Evolutionary conservation across 129 eudicot species (phyloP).

Genomic region (Tagetes erecta): DNA sequence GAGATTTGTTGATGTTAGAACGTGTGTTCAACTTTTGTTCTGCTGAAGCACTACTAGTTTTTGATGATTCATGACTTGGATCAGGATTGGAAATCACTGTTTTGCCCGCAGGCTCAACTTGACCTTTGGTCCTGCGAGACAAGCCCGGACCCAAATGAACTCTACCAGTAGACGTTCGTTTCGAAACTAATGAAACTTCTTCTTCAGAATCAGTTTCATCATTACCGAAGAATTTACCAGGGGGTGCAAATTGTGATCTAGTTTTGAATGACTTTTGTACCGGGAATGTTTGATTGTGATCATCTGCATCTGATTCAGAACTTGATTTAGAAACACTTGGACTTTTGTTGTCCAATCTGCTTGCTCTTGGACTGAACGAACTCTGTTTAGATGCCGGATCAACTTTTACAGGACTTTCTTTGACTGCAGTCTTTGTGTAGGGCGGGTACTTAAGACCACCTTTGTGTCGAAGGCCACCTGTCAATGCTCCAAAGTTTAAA

Average conservation of each 20-base stretch:
- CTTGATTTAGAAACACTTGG: slow-evolving; percentile 18
- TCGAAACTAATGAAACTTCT: slow-evolving; percentile 32
- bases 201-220: slow-evolving; percentile 54
- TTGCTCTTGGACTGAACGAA: slow-evolving; percentile 28
- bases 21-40: slow-evolving; percentile 24
- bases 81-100: slow-evolving; percentile 8
- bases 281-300: slow-evolving; percentile 39
- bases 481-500: slow-evolving; percentile 58
- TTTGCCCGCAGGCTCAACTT: slow-evolving; percentile 26
- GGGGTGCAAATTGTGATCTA: slow-evolving; percentile 41
- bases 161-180: slow-evolving; percentile 29
- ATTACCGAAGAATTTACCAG: slow-evolving; percentile 43
- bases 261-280: slow-evolving; percentile 11
- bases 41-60: slow-evolving; percentile 29
- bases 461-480: slow-evolving; percentile 73
- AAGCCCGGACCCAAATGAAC: slow-evolving; percentile 36
- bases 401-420: slow-evolving; percentile 24
- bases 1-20: slow-evolving; percentile 26
- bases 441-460: slow-evolving; percentile 41
- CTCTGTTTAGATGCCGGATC: slow-evolving; percentile 30
- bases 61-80: slow-evolving; percentile 16
- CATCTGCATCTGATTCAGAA: slow-evolving; percentile 50
- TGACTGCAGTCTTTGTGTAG: slow-evolving; percentile 30
- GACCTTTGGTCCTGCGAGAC: slow-evolving; percentile 67
- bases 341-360: slow-evolving; percentile 26